Conservation (phyloP, 306 rosid genomes). For the Cucurbita maxima region DNA sequence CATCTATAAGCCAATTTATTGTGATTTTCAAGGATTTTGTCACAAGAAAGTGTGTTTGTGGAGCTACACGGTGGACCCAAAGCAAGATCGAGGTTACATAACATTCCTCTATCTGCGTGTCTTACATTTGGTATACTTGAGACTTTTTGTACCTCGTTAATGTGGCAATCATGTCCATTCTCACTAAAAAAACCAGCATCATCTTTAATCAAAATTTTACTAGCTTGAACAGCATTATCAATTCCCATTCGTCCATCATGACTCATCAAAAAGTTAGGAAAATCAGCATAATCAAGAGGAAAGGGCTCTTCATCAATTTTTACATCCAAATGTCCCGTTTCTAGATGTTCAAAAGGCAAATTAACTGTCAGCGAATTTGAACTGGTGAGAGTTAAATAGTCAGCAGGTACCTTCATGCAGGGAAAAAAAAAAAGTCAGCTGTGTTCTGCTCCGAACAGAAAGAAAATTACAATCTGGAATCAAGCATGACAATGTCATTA, state of each 20-base stretch:
- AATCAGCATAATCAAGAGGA: constrained; percentile 10
- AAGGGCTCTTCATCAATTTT: constrained; percentile 17
- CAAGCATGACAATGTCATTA: neutral
- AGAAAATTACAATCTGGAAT: neutral
- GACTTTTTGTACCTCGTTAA: constrained; percentile 1
- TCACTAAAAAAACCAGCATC: neutral
- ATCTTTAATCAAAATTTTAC: constrained; percentile 9
- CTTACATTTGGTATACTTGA: constrained; percentile 4
- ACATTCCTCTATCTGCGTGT: constrained; percentile 2
- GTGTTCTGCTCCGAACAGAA: neutral
- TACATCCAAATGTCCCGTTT: constrained; percentile 1
- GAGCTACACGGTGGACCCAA: constrained; percentile 11
- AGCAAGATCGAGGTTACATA: constrained; percentile 9
- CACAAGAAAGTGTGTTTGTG: constrained; percentile 1
- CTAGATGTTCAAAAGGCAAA: constrained; percentile 9
- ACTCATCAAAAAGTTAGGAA: constrained; percentile 6
- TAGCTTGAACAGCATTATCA: constrained; percentile 13
- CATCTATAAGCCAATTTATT: constrained; percentile 4
- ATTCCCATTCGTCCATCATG: constrained; percentile 13
- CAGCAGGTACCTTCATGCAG: constrained; percentile 2
- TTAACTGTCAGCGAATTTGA: constrained; percentile 8
- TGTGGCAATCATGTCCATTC: neutral
- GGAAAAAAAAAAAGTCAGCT: neutral
- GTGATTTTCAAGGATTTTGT: constrained; percentile 3
- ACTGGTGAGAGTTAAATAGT: neutral